Evolutionary conservation across 345 rosid species (phyloP), one percentile per base, ranked within the genome.

Genomic region (Luvunga scandens): DNA sequence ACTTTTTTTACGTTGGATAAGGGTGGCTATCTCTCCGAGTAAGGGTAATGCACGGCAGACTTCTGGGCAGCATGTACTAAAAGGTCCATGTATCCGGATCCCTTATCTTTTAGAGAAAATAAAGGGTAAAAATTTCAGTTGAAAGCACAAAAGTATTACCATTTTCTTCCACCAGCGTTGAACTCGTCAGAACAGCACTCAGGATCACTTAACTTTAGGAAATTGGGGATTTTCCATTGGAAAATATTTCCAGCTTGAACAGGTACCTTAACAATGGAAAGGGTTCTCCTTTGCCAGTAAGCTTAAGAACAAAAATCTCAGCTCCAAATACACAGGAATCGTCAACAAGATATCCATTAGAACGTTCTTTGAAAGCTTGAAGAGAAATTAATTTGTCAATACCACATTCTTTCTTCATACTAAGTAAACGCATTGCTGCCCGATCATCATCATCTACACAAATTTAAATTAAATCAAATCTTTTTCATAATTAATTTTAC

Each of bases 251-350:
- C 28, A 1, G 2, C 6, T 39, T 39, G 45, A 0, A 13, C 45
- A 4, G 65, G 76, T 48, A 48, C 55, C 28, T 71, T 16, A 33
- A 71, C 55, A 63, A 70, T 71, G 69, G 71, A 24, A 24, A 71
- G 65, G n/a, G 64, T 63, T 78, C 31, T 34, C 33, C 61, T 18
- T 45, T 62, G 19, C 81, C 48, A 19, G 70, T 39, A 19, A 34
- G 30, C 25, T 48, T 61, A 18, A 75, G 9, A 25, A 69, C 72
- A 34, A 69, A 67, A 53, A 80, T 65, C 71, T 80, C 79, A 21
- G 39, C 75, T 48, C 83, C 76, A 48, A 75, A 80, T 14, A 21
- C 21, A n/a, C 79, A 80, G 53, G 39, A 57, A 19, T 75, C 27
- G 8, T 70, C 56, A 27, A 68, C 65, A 8, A 67, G 71, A 28